Percentiles rank a stretch among this genome's conserved stretches.
Conservation (phyloP, 192 early-diverging fungal genomes). For the Dimargaris xerosporica region DNA sequence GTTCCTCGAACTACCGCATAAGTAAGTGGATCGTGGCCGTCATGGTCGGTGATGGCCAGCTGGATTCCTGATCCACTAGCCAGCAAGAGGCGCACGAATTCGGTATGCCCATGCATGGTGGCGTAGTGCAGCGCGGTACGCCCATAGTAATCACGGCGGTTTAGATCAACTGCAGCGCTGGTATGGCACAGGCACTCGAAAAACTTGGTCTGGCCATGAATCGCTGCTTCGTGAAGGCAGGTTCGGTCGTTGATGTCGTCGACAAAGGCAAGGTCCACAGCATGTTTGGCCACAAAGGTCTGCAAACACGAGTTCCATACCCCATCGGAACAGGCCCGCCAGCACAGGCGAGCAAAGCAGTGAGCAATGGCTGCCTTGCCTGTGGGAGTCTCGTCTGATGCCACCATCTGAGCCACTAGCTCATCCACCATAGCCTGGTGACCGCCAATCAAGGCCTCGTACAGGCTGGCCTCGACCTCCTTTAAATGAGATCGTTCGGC, state of each 20-base stretch:
- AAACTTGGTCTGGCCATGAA: slow-evolving; percentile 19
- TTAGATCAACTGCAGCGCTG: slow-evolving; percentile 14
- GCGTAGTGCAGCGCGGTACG: slow-evolving; percentile 86
- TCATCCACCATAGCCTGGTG: no score
- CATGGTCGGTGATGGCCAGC: slow-evolving; percentile 57
- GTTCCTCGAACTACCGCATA: slow-evolving; percentile 79
- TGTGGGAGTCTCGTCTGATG: no score
- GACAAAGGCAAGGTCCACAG: slow-evolving; percentile 62
- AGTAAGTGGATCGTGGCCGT: slow-evolving; percentile 75
- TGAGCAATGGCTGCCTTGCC: no score
- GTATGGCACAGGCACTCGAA: background rate
- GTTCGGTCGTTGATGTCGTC: slow-evolving; percentile 93
- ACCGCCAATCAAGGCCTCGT: no score
- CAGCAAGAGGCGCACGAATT: slow-evolving; percentile 45
- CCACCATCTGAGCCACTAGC: no score
- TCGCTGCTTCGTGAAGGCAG: slow-evolving; percentile 76
- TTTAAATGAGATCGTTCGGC: no score
- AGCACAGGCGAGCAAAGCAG: slow-evolving; percentile 52
- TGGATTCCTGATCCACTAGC: slow-evolving; percentile 26
- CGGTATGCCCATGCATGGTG: slow-evolving; percentile 72
- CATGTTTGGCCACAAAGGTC: slow-evolving; percentile 38
- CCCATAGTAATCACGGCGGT: slow-evolving; percentile 76
- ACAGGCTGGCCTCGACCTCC: no score
- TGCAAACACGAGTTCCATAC: slow-evolving; percentile 5
- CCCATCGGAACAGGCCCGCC: slow-evolving; percentile 46